These are phyloP conservation scores for Withania somnifera DNA, from an alignment of 305 asterid genomes.

Conservation along the genomic window DNA sequence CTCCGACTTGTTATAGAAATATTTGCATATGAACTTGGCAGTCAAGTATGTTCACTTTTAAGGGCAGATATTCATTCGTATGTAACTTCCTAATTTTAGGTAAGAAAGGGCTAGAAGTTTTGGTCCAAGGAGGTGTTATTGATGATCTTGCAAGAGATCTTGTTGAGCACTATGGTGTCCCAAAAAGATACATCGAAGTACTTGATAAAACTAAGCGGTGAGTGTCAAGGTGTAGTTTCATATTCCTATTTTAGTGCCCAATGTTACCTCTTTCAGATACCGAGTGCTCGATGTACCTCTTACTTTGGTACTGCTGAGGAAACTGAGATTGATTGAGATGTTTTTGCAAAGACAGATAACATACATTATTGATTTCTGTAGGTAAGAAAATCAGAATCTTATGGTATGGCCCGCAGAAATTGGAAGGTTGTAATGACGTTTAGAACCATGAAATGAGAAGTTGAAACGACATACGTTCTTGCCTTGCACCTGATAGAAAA, in stretches of 20 bases:
- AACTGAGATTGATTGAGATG: background rate
- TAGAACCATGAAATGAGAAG: background rate
- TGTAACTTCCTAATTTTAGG: constrained; percentile 25
- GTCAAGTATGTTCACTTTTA: background rate
- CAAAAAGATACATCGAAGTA: constrained; percentile 85
- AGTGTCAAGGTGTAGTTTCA: constrained; percentile 22
- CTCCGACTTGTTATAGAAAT: background rate
- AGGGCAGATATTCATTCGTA: background rate
- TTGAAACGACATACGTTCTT: background rate
- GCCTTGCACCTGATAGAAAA: background rate
- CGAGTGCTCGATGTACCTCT: background rate
- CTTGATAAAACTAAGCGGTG: constrained; percentile 77
- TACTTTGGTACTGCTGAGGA: background rate
- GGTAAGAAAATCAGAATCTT: background rate
- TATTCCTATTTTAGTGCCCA: background rate
- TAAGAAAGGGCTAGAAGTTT: constrained; percentile 83
- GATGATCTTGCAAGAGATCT: constrained; percentile 81
- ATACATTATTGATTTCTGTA: background rate
- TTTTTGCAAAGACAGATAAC: background rate
- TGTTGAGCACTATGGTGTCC: constrained; percentile 72
- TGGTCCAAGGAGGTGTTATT: constrained; percentile 93
- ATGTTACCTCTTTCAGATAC: too few relatives aligned
- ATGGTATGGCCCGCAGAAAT: background rate
- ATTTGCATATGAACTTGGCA: background rate
- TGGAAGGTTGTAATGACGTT: background rate